Evolutionary conservation across 1,139 yeast genomes (phyloP).

Genomic region (Pichiaceae sp.): DNA sequence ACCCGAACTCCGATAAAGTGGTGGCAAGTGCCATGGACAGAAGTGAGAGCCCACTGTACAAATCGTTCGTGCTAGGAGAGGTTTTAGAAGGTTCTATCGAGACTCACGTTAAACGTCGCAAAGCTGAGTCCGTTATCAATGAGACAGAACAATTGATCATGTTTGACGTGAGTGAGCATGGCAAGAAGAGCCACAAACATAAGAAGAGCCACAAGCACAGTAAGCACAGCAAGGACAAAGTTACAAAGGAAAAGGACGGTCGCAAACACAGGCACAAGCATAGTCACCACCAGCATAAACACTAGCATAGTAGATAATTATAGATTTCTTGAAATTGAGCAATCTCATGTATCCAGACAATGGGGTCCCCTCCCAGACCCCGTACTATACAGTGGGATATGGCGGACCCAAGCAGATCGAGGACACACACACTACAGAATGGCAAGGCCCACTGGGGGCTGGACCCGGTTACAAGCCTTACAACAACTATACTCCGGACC

Average conservation of each 20-base stretch:
- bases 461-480: not conserved
- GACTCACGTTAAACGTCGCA: slow-evolving; percentile 14
- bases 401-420: no score
- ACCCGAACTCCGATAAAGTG: slow-evolving; percentile 24
- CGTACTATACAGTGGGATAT: no score
- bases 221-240: no score
- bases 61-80: slow-evolving; percentile 80
- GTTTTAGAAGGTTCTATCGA: slow-evolving; percentile 74
- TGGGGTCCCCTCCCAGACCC: no score
- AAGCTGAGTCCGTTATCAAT: slow-evolving; percentile 6
- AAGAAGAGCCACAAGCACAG: no score
- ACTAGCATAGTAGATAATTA: no score
- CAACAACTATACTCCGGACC: no score
- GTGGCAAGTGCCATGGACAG: slow-evolving; percentile 40
- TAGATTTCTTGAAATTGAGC: no score
- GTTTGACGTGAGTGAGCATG: slow-evolving; percentile 10
- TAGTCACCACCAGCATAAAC: slow-evolving; percentile 5
- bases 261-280: slow-evolving; percentile 19
- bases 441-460: not conserved
- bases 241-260: slow-evolving; percentile 19
- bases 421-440: slow-evolving; percentile 12
- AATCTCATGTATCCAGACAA: no score
- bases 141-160: slow-evolving; percentile 8
- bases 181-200: slow-evolving; percentile 7
- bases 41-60: slow-evolving; percentile 52